These are phyloP conservation scores for Aspergillus vadensis DNA, from an alignment of 2,329 filamentous ascomycete species.

Conservation along the genomic window DNA sequence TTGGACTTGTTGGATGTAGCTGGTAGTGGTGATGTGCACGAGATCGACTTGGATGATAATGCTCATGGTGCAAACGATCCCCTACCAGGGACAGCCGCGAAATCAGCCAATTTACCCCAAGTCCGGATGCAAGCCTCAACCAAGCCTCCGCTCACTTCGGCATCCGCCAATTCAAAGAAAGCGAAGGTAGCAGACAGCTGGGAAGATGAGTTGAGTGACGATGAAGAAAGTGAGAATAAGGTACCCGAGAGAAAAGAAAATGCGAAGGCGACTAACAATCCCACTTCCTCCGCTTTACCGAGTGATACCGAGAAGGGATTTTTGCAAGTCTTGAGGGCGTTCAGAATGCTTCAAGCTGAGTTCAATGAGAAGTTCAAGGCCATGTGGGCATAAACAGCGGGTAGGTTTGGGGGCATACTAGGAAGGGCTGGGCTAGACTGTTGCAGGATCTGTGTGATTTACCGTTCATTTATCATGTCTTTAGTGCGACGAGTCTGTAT, in stretches of 20 bases:
- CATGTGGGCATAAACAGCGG: slow-evolving; percentile 31
- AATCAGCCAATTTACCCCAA: neutral
- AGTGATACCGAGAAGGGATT: slow-evolving; percentile 10
- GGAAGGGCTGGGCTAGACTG: too few relatives aligned
- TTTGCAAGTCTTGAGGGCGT: slow-evolving; percentile 29
- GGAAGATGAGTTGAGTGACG: slow-evolving; percentile 24
- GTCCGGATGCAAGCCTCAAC: neutral
- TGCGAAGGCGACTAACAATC: neutral
- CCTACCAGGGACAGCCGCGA: neutral
- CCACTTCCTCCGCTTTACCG: neutral
- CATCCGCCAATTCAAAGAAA: slow-evolving; percentile 8
- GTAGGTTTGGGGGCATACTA: neutral
- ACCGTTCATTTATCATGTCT: too few relatives aligned
- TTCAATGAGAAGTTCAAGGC: slow-evolving; percentile 40
- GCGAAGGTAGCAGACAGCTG: slow-evolving; percentile 25
- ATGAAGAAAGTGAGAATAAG: slow-evolving; percentile 1
- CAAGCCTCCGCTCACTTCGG: neutral
- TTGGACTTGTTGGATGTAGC: slow-evolving; percentile 26
- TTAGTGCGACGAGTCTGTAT: neutral
- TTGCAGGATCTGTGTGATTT: neutral
- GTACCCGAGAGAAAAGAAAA: neutral
- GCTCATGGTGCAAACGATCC: slow-evolving; percentile 8
- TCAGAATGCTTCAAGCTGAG: slow-evolving; percentile 32
- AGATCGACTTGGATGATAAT: slow-evolving; percentile 23
- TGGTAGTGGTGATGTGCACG: slow-evolving; percentile 32